A percentile compares a stretch with the other conserved stretches of the same genome.
Conservation (phyloP, 768 basidiomycete species). For the Mrakia blollopis region DNA sequence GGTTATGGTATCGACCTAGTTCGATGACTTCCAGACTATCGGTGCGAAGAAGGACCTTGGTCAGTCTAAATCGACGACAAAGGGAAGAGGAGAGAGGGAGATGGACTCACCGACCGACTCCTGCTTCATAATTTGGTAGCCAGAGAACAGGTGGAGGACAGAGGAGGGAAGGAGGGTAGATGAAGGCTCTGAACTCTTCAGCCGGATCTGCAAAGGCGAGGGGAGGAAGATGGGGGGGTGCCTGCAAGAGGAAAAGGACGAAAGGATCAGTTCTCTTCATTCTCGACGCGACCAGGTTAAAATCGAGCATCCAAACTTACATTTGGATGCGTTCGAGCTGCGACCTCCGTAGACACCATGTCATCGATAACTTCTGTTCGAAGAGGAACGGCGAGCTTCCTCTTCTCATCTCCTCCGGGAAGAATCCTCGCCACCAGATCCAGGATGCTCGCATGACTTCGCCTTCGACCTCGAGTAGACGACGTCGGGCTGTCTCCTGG, state of each 20-base stretch:
- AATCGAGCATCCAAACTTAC: background rate
- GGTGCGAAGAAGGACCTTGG: background rate
- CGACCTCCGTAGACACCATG: conserved; percentile 1
- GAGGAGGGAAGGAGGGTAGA: conserved; percentile 16
- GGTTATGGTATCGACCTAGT: background rate
- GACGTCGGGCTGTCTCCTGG: background rate
- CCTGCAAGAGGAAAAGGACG: background rate
- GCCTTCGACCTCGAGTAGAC: background rate
- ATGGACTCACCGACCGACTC: conserved; percentile 1
- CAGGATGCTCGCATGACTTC: background rate
- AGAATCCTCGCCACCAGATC: background rate
- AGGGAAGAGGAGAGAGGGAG: background rate
- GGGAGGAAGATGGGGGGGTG: conserved; percentile 12
- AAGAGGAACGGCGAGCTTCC: background rate
- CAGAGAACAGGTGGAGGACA: background rate
- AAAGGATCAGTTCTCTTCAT: background rate
- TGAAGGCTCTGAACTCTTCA: conserved; percentile 1
- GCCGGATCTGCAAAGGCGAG: conserved; percentile 7
- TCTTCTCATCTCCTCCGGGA: background rate
- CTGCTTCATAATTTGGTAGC: background rate
- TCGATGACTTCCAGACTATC: background rate
- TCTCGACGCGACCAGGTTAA: background rate
- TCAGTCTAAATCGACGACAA: background rate
- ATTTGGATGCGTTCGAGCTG: conserved; percentile 13
- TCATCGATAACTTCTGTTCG: background rate